A percentile compares a stretch with the other conserved stretches of the same genome.
Evolutionary conservation across 1,284 basidiomycete genomes (phyloP).

Genomic region (Inonotus obliquus): DNA sequence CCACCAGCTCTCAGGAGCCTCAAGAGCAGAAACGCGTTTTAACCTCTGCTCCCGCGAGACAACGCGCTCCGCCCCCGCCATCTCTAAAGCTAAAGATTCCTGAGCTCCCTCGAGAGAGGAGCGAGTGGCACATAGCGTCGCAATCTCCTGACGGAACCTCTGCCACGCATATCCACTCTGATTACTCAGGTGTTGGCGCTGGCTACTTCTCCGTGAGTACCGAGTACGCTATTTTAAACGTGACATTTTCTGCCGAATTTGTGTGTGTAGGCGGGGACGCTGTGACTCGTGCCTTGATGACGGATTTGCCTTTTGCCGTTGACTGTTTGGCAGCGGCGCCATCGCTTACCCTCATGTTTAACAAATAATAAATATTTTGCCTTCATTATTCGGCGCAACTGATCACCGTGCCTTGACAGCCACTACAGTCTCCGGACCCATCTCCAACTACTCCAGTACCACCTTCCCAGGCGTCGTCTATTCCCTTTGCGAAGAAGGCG

Average conservation of each 20-base stretch:
- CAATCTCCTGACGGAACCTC: background rate
- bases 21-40: background rate
- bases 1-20: background rate
- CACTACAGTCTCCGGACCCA: slow-evolving; percentile 4
- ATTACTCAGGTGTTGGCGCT: slow-evolving; percentile 1
- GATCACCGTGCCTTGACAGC: slow-evolving; percentile 1
- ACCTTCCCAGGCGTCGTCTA: background rate
- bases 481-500: background rate
- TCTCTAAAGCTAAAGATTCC: background rate
- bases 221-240: background rate
- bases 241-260: background rate
- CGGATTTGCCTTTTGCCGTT: background rate
- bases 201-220: slow-evolving; percentile 14
- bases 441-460: background rate
- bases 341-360: background rate
- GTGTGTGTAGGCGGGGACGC: background rate
- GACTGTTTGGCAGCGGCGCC: background rate
- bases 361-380: background rate
- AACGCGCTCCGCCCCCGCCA: background rate
- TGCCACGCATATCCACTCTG: slow-evolving; percentile 6
- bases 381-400: background rate
- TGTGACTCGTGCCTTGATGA: background rate
- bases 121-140: background rate
- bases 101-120: background rate
- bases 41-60: background rate